phyloP scores from a whole-genome alignment of 202 grass and related monocot species.

The Setaria viridis region DNA sequence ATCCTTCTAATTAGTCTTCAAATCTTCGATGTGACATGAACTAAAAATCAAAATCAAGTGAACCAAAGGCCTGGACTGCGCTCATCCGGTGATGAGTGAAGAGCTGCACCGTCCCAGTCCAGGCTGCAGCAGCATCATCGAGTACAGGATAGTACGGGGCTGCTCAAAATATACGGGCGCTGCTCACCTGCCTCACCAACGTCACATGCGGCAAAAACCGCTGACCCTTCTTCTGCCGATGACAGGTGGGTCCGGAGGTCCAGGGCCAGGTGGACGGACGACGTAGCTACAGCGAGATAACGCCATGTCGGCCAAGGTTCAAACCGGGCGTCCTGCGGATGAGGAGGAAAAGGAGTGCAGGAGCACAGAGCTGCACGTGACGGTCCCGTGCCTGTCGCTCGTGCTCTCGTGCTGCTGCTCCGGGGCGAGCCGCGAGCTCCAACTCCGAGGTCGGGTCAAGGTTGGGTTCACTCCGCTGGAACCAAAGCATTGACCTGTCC shows the following conservation, averaged over 20 bases:
- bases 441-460: neutral
- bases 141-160: neutral
- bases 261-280: neutral
- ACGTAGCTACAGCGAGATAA: neutral
- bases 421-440: neutral
- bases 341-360: neutral
- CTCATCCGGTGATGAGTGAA: neutral
- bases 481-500: slow-evolving; percentile 48
- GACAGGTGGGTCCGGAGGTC: neutral
- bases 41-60: too few species aligned
- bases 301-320: neutral
- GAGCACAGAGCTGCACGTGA: slow-evolving; percentile 33
- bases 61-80: too few species aligned
- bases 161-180: neutral
- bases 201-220: neutral
- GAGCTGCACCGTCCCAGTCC: slow-evolving; percentile 23
- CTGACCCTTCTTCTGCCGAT: neutral
- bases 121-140: neutral
- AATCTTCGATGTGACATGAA: too few species aligned
- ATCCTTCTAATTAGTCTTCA: too few species aligned
- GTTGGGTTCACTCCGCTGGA: neutral
- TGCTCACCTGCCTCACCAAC: neutral
- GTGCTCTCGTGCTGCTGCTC: slow-evolving; percentile 8
- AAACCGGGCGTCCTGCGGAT: neutral
- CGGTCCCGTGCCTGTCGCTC: neutral